Evolutionary conservation across 768 basidiomycete genomes (phyloP).

Genomic region (Russula earlei): DNA sequence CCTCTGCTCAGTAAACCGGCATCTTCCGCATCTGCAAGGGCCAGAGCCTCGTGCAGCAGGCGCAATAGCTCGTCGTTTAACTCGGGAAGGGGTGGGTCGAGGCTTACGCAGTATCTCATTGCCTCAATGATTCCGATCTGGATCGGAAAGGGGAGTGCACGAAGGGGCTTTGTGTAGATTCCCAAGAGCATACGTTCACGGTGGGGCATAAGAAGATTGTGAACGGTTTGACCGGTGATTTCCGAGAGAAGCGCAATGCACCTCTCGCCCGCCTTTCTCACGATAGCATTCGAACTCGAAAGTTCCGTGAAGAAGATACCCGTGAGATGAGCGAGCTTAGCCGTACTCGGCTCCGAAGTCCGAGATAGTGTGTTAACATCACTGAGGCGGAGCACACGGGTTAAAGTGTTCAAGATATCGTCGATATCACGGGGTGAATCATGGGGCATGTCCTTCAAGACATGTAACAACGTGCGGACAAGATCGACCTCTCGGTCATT

Average conservation of each 20-base stretch:
- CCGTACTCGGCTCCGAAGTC: constrained; percentile 33
- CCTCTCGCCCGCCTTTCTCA: constrained; percentile 74
- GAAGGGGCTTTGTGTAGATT: constrained; percentile 93
- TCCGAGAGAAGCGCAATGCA: constrained; percentile 73
- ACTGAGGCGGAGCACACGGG: constrained; percentile 53
- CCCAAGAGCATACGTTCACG: constrained; percentile 81
- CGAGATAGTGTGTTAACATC: constrained; percentile 37
- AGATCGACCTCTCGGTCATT: constrained; percentile 84
- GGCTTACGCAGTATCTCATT: constrained; percentile 83
- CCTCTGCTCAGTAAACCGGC: constrained; percentile 64
- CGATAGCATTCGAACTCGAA: constrained; percentile 74
- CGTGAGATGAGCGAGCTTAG: constrained; percentile 55
- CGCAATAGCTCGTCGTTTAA: constrained; percentile 88
- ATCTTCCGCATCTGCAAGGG: constrained; percentile 93
- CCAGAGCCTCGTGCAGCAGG: constrained; percentile 86
- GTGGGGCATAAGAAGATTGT: constrained; percentile 75
- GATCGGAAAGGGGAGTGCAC: constrained; percentile 87
- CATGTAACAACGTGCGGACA: constrained; percentile 79
- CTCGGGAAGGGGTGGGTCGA: constrained; percentile 85
- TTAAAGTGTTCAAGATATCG: constrained; percentile 69
- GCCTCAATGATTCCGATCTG: constrained; percentile 99
- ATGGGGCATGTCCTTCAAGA: constrained; percentile 88
- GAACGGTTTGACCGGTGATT: constrained; percentile 57
- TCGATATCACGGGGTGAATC: constrained; percentile 79
- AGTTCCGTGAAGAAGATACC: constrained; percentile 85